Evolutionary conservation across 371 early-diverging fungal species (phyloP), one percentile per base, ranked within the genome.

Genomic region (Nematocida minor): DNA sequence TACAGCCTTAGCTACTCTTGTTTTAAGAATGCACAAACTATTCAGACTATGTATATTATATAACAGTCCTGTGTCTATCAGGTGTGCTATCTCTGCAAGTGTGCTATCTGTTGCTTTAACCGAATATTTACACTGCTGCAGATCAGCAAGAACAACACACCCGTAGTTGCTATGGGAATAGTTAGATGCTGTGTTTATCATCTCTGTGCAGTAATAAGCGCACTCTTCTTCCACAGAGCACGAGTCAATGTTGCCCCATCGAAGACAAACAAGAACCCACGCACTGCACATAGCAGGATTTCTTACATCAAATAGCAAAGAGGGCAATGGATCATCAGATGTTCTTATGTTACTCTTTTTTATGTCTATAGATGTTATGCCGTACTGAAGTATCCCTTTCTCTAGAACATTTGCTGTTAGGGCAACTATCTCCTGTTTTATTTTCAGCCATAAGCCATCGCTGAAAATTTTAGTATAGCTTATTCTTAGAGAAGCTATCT

Each of bases 371-470:
- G 7, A 27, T 4, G 2, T 7, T 16, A 57, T 34, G 0, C 34
- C 34, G 36, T 57, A 36, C 31, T 27, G 29, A 38, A 57, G 31
- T 11, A 80, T 89, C 87, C 66, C 88, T 87, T 11, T 90, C 89
- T 83, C 90, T 70, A 87, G 67, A 86, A 93, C 93, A 89, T 92
- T 90, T 4, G 22, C 16, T 18, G 64, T 16, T 27, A 29, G 6
- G 20, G 11, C 27, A 6, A 93, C 91, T 71, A 94, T 82, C n/a
- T 90, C 89, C 86, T 95, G 94, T 87, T 97, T 95, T 67, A 97
- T 94, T 88, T 94, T 94, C 83, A 93, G 92, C 98, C 98, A 99
- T 86, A 97, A 91, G 86, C 94, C 93, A 51, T 95, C 94, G 81
- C 97, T 90, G 91, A 97, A 97, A 82, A 97, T 90, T 82, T 97